Evolutionary conservation across 1,284 basidiomycete genomes (phyloP).

Genomic region (Cutaneotrichosporon cyanovorans): DNA sequence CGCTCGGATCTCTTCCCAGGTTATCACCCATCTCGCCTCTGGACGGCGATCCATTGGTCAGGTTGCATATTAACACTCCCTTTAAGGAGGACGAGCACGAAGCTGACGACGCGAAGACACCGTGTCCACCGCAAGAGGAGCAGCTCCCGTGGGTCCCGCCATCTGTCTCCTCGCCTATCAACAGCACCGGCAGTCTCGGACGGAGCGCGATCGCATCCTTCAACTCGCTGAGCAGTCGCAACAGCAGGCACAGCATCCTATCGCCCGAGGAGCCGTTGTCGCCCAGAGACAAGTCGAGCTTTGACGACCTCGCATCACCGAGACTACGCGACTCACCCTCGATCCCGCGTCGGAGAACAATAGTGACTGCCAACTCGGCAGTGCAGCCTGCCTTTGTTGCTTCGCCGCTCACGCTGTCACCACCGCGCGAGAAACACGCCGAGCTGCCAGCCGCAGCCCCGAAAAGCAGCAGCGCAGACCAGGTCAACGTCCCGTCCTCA

Average conservation of each 20-base stretch:
- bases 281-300: constrained; percentile 5
- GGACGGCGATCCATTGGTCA: constrained; percentile 8
- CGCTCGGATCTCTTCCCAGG: constrained; percentile 18
- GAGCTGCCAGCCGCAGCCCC: neutral
- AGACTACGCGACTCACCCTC: constrained; percentile 27
- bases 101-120: neutral
- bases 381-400: constrained; percentile 1
- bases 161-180: neutral
- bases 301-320: constrained; percentile 14
- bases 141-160: neutral
- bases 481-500: neutral
- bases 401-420: constrained; percentile 1
- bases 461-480: neutral
- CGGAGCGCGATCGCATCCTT: constrained; percentile 4
- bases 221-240: neutral
- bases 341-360: constrained; percentile 30
- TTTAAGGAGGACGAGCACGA: constrained; percentile 1
- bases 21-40: constrained; percentile 27
- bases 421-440: neutral
- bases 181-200: too few species aligned
- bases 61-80: constrained; percentile 1
- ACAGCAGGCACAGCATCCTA: constrained; percentile 1
- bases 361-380: constrained; percentile 20
- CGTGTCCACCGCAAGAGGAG: neutral
- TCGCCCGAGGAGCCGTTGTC: constrained; percentile 10